phyloP scores from a whole-genome alignment of 176 grass and related monocot genomes.

The Musa itinerans region DNA sequence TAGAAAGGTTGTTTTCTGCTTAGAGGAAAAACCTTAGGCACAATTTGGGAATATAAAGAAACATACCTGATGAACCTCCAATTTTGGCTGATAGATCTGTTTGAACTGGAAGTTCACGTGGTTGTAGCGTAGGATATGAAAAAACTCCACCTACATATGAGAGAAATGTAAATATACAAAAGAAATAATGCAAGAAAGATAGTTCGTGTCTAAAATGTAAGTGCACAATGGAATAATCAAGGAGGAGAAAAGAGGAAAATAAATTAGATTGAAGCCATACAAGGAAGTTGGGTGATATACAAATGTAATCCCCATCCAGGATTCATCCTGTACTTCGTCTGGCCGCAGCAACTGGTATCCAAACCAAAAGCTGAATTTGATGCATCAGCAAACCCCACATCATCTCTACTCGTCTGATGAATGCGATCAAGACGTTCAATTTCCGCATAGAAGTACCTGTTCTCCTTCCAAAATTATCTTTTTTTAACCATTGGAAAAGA shows the following conservation, averaged over 20 bases:
- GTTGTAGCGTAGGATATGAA: slow-evolving; percentile 6
- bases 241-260: neutral
- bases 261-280: slow-evolving; percentile 16
- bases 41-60: neutral
- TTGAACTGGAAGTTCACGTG: neutral
- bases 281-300: slow-evolving; percentile 66
- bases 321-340: slow-evolving; percentile 38
- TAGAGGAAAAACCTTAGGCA: neutral
- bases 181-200: too few relatives aligned
- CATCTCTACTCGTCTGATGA: neutral
- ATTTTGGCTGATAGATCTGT: neutral
- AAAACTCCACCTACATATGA: neutral
- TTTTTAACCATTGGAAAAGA: neutral
- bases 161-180: neutral
- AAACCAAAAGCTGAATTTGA: slow-evolving; percentile 22
- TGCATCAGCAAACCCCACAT: neutral
- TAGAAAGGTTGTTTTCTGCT: too few relatives aligned
- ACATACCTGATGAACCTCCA: neutral
- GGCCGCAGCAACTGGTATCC: slow-evolving; percentile 18
- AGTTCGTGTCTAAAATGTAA: neutral
- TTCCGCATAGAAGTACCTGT: slow-evolving; percentile 48
- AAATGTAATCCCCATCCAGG: slow-evolving; percentile 52
- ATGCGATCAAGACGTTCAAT: slow-evolving; percentile 19
- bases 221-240: neutral
- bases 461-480: neutral